These are phyloP conservation scores for Neopestalotiopsis rosae DNA, from an alignment of 2,329 filamentous ascomycete species.

Conservation along the genomic window DNA sequence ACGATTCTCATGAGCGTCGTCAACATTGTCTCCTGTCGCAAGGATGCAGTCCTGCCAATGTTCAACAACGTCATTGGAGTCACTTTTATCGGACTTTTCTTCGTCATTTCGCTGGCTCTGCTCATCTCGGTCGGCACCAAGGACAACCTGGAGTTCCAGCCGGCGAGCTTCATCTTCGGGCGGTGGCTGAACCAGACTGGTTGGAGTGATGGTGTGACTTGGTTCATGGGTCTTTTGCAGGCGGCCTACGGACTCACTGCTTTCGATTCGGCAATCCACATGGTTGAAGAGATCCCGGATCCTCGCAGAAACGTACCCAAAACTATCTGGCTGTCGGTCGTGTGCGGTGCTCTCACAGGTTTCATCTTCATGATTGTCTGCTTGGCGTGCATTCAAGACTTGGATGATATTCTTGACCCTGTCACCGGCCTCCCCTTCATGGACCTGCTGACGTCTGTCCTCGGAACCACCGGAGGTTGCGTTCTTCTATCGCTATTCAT, in stretches of 20 bases:
- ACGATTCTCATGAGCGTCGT: conserved; percentile 52
- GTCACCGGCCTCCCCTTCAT: conserved; percentile 51
- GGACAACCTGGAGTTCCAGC: conserved; percentile 49
- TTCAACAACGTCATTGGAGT: conserved; percentile 63
- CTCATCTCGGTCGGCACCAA: conserved; percentile 57
- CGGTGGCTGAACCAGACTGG: conserved; percentile 55
- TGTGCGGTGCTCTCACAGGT: conserved; percentile 53
- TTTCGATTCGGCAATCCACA: conserved; percentile 64
- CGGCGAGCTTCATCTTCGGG: conserved; percentile 57
- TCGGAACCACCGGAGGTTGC: conserved; percentile 47
- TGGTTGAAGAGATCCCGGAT: conserved; percentile 61
- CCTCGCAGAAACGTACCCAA: conserved; percentile 56
- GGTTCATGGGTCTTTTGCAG: conserved; percentile 63
- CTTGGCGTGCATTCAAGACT: conserved; percentile 54
- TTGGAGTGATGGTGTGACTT: conserved; percentile 61
- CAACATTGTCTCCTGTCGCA: conserved; percentile 58
- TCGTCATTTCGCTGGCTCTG: conserved; percentile 55
- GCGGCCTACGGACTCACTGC: conserved; percentile 62
- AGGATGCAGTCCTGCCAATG: conserved; percentile 50
- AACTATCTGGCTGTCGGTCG: conserved; percentile 58
- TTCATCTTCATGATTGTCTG: conserved; percentile 59
- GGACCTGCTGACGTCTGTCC: conserved; percentile 47
- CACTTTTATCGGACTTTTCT: conserved; percentile 56
- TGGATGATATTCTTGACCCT: conserved; percentile 46
- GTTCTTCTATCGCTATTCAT: conserved; percentile 57